phyloP scores from a whole-genome alignment of 2,329 filamentous ascomycete genomes.

The Alternaria rosae region DNA sequence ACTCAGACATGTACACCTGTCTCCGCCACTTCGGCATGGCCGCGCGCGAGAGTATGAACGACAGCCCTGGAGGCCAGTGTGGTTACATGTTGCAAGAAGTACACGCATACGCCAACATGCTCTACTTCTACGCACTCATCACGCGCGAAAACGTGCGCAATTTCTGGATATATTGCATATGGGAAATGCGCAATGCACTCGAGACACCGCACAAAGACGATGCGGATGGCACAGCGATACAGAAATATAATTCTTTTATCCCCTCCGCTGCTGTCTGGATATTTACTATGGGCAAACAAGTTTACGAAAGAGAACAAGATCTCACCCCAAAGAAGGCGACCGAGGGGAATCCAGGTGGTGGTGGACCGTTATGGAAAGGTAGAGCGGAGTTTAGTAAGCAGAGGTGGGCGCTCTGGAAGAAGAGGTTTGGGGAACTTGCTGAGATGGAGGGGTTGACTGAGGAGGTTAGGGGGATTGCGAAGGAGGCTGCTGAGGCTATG shows the following conservation, averaged over 20 bases:
- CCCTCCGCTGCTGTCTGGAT: slow-evolving; percentile 1
- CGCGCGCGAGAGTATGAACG: slow-evolving; percentile 2
- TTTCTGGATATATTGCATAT: slow-evolving; percentile 6
- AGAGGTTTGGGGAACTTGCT: neutral
- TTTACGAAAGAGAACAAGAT: slow-evolving; percentile 2
- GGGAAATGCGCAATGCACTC: slow-evolving; percentile 1
- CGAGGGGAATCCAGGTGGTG: neutral
- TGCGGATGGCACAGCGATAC: neutral
- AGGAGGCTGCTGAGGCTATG: neutral
- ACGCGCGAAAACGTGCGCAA: neutral
- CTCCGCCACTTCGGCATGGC: neutral
- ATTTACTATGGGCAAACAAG: neutral
- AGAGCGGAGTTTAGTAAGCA: slow-evolving; percentile 2
- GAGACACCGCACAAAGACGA: slow-evolving; percentile 1
- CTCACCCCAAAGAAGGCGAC: neutral
- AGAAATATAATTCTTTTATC: slow-evolving; percentile 1
- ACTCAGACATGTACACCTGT: neutral
- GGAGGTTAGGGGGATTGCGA: neutral
- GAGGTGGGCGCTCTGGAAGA: slow-evolving; percentile 4
- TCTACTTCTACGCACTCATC: slow-evolving; percentile 6
- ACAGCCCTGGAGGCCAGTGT: neutral
- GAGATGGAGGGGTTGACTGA: neutral
- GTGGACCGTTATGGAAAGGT: slow-evolving; percentile 1
- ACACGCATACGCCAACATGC: slow-evolving; percentile 5
- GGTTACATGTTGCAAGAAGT: slow-evolving; percentile 4